Evolutionary conservation across 1,284 basidiomycete genomes (phyloP), one percentile per base, ranked within the genome.

Genomic region (Ceratorhiza oryzae-sativae): DNA sequence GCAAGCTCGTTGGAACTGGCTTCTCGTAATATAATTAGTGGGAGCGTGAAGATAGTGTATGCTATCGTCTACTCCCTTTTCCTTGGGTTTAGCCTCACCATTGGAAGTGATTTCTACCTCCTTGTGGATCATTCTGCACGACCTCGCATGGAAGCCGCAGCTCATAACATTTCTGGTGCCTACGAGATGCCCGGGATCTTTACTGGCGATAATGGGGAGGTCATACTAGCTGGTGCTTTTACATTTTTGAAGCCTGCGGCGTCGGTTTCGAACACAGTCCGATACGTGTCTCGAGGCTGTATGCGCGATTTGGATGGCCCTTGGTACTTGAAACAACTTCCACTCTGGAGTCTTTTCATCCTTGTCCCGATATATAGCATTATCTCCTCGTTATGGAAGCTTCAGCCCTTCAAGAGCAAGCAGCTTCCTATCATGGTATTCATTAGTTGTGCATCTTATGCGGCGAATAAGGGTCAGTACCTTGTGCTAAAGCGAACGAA

Each of bases 1-100:
- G 92, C 89, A 76, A 93, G 92, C 74, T 93, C 93, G 20, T 84
- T 95, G 72, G 93, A 95, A 79, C 82, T 95, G 61, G 93, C 93
- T 1, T 94, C 92, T 0, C 94, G 93, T 80, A 94, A 94, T 77
- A 91, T 94, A 55, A 87, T 95, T 1, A 90, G 90, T 61, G 93
- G 93, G 25, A 93, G 90, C 72, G 92, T 95, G 72, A 92, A 93
- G 79, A 93, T 95, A 91, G 91, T 94, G 20, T 95, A 93, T 75
- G 91, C 93, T 23, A 84, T 95, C 73, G 94, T 95, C 61, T 95
- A 94, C 78, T 93, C 92, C 0, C 83, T 94, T n/a, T 94, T 94
- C 80, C 81, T 95, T 86, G 93, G 93, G 1, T 95, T 95, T 79
- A 93, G 93, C 67, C 85, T 96, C 56, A 91, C 94, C 75, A 92